These are phyloP conservation scores for Euclidium syriacum DNA, from an alignment of 345 rosid genomes.

Conservation along the genomic window DNA sequence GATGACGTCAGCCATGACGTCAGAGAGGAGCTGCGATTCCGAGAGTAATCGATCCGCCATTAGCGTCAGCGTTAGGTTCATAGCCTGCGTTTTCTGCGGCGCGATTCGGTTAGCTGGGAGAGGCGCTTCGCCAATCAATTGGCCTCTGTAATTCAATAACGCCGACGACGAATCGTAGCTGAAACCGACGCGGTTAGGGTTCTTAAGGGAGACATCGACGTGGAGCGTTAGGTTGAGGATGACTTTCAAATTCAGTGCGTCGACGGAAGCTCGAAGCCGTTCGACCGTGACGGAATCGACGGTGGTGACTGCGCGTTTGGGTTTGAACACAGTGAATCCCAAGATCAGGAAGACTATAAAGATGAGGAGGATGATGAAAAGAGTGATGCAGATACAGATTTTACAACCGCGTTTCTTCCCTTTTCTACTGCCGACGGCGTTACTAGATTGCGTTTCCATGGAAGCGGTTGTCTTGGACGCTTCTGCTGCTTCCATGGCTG, in stretches of 20 bases:
- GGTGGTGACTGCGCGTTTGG: slow-evolving; percentile 44
- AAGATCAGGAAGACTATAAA: slow-evolving; percentile 42
- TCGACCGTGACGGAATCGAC: slow-evolving; percentile 43
- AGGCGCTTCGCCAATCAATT: slow-evolving; percentile 58
- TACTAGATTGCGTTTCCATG: slow-evolving; percentile 26
- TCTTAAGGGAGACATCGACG: slow-evolving; percentile 47
- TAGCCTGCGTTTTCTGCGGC: slow-evolving; percentile 34
- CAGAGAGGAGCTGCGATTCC: slow-evolving; percentile 32
- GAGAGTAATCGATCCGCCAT: slow-evolving; percentile 62
- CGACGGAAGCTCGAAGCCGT: slow-evolving; percentile 32
- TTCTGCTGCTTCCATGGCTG: slow-evolving; percentile 1
- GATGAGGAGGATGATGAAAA: slow-evolving; percentile 28
- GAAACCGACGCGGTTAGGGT: slow-evolving; percentile 69
- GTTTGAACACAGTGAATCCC: slow-evolving; percentile 67
- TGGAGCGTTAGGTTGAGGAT: slow-evolving; percentile 47
- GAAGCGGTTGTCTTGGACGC: slow-evolving; percentile 14
- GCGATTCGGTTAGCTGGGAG: slow-evolving; percentile 50
- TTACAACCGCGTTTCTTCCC: slow-evolving; percentile 29
- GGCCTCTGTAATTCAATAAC: slow-evolving; percentile 51
- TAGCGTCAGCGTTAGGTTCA: slow-evolving; percentile 59
- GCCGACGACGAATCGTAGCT: slow-evolving; percentile 44
- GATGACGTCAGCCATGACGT: slow-evolving; percentile 35
- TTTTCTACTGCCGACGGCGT: neutral
- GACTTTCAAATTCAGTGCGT: slow-evolving; percentile 17
- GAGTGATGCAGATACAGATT: slow-evolving; percentile 37